These are phyloP conservation scores for Ophiocordyceps polyrhachis-furcata DNA, from an alignment of 2,329 filamentous ascomycete species.

Conservation along the genomic window DNA sequence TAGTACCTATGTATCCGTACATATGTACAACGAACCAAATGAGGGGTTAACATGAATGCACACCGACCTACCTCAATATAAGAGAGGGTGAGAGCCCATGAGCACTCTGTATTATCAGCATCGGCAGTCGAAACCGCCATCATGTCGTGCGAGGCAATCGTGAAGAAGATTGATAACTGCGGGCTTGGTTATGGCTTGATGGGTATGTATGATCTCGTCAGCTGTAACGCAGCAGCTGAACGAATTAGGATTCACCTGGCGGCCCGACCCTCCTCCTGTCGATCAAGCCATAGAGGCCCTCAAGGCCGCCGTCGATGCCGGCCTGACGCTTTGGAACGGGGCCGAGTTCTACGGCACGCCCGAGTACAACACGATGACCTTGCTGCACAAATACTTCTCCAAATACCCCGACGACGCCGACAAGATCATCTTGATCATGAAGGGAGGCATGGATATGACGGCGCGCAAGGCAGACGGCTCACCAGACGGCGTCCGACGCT, in stretches of 20 bases:
- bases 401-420: constrained; percentile 44
- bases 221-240: background rate
- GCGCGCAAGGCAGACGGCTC: constrained; percentile 28
- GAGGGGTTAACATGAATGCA: too few relatives aligned
- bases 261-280: background rate
- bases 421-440: constrained; percentile 42
- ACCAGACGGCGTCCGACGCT: constrained; percentile 33
- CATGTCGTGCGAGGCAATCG: background rate
- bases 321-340: constrained; percentile 38
- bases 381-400: constrained; percentile 43
- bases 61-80: too few relatives aligned
- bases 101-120: background rate
- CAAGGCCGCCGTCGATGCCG: constrained; percentile 27
- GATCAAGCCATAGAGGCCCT: constrained; percentile 18
- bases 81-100: too few relatives aligned
- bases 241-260: background rate
- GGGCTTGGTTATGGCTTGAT: background rate
- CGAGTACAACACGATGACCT: constrained; percentile 36
- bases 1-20: too few relatives aligned
- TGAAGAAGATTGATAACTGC: background rate
- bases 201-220: background rate
- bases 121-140: background rate
- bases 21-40: too few relatives aligned
- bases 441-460: constrained; percentile 25
- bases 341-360: constrained; percentile 46